These are phyloP conservation scores for Cairneyella variabilis DNA, from an alignment of 495 filamentous ascomycete genomes.

Conservation along the genomic window DNA sequence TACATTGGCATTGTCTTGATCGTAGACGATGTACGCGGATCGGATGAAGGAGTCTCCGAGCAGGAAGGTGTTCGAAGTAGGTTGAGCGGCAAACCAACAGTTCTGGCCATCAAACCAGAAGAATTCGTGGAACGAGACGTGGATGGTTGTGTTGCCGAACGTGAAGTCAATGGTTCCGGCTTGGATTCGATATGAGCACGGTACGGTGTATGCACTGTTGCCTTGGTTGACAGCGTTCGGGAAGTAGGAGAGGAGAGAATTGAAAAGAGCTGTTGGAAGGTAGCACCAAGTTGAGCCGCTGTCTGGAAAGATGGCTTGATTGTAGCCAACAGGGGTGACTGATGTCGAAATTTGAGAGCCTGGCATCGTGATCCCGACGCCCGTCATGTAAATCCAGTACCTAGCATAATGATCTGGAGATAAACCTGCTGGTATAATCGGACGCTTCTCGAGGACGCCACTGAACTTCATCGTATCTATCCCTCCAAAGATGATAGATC, in stretches of 20 bases:
- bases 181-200: neutral
- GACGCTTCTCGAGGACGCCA: conserved; percentile 5
- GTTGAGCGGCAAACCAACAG: conserved; percentile 2
- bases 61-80: neutral
- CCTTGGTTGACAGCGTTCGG: neutral
- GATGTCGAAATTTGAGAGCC: neutral
- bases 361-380: conserved; percentile 4
- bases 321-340: neutral
- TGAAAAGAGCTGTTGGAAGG: conserved; percentile 1
- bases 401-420: conserved; percentile 14
- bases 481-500: conserved; percentile 25
- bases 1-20: conserved; percentile 15
- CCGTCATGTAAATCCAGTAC: conserved; percentile 21
- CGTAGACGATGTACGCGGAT: conserved; percentile 15
- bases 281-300: conserved; percentile 6
- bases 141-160: conserved; percentile 11
- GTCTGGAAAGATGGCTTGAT: conserved; percentile 10
- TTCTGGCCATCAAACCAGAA: neutral
- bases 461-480: conserved; percentile 11
- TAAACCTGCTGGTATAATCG: conserved; percentile 9
- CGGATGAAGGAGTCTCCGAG: conserved; percentile 12
- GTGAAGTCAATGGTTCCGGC: conserved; percentile 8
- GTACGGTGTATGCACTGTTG: neutral
- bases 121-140: conserved; percentile 10
- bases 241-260: conserved; percentile 5